Conservation (phyloP, 2,329 filamentous ascomycete genomes). For the Trichophyton rubrum region DNA sequence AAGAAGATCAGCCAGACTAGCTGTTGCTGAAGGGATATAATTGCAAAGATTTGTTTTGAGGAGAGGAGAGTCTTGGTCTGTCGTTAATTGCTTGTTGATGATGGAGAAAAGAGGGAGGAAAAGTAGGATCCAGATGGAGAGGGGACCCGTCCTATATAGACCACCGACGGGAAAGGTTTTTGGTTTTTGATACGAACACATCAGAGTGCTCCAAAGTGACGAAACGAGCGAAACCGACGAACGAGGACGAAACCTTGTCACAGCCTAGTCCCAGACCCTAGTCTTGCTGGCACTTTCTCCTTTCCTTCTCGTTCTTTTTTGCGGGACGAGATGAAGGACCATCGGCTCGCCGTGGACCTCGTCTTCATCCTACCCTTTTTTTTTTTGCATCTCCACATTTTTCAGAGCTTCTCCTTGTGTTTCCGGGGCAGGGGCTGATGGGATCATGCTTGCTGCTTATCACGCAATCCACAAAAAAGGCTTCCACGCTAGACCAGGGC, state of each 20-base stretch:
- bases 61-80: conserved; percentile 10
- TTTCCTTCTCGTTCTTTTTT: neutral
- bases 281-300: neutral
- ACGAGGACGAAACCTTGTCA: neutral
- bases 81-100: conserved; percentile 13
- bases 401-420: neutral
- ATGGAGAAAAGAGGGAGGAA: conserved; percentile 11
- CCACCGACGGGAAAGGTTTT: conserved; percentile 4
- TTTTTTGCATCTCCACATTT: neutral
- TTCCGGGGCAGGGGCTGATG: conserved; percentile 13
- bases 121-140: conserved; percentile 17
- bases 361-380: neutral
- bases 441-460: conserved; percentile 23
- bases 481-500: neutral
- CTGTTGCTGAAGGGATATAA: conserved; percentile 3
- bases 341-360: conserved; percentile 3
- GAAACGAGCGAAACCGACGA: neutral
- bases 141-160: conserved; percentile 25
- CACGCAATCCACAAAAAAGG: conserved; percentile 24
- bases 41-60: conserved; percentile 6
- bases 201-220: neutral
- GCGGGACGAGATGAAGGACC: conserved; percentile 3
- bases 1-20: conserved; percentile 6
- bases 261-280: neutral
- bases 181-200: neutral